Percentiles rank a stretch among this genome's conserved stretches.
These are phyloP conservation scores for Forsythia suspensa DNA, from an alignment of 257 asterid genomes.

Conservation along the genomic window DNA sequence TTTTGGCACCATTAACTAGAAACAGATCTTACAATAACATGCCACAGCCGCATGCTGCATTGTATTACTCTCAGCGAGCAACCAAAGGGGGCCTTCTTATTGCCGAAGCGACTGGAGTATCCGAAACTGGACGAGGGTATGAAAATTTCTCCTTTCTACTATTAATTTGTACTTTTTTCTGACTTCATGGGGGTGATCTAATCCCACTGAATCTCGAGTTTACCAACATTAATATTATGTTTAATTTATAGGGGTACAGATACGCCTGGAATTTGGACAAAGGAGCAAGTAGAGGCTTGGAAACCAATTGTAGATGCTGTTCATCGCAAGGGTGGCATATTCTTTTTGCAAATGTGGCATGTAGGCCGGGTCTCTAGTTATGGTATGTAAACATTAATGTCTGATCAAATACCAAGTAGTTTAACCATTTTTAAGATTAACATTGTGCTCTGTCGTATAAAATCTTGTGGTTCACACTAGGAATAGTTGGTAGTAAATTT, in stretches of 20 bases:
- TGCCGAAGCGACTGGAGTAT: constrained; percentile 26
- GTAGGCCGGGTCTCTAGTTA: constrained; percentile 24
- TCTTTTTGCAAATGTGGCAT: constrained; percentile 41
- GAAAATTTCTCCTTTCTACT: background rate
- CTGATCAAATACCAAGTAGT: no score
- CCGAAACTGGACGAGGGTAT: constrained; percentile 22
- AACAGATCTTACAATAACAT: constrained; percentile 11
- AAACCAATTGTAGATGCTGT: constrained; percentile 35
- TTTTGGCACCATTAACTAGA: constrained; percentile 22
- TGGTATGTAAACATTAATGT: background rate
- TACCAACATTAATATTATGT: no score
- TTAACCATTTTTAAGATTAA: no score
- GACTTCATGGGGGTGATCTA: background rate
- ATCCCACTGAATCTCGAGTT: background rate
- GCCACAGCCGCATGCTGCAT: constrained; percentile 10
- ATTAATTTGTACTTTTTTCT: background rate
- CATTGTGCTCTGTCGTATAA: no score
- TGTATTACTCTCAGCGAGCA: constrained; percentile 16
- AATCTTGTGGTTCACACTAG: no score
- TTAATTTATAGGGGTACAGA: background rate
- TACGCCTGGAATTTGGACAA: constrained; percentile 36
- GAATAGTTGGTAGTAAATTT: no score
- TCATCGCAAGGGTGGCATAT: constrained; percentile 31
- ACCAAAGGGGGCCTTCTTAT: constrained; percentile 17
- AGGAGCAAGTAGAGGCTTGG: constrained; percentile 40